Percentiles rank a stretch among this genome's conserved stretches.
Conservation (phyloP, 257 asterid genomes). For the Solanum arcanum region DNA sequence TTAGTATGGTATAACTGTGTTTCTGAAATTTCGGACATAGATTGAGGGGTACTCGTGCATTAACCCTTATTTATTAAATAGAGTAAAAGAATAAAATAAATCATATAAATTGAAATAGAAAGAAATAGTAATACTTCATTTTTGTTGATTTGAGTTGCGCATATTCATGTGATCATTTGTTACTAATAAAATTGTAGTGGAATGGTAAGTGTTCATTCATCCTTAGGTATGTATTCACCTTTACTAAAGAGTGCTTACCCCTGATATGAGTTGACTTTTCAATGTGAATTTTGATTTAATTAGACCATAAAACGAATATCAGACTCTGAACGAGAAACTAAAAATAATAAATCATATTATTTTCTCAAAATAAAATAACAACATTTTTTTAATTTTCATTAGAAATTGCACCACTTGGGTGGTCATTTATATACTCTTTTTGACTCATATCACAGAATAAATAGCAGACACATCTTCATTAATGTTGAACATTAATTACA, state of each 20-base stretch:
- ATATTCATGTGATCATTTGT: slow-evolving; percentile 11
- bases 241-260: not conserved
- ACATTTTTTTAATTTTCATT: not conserved
- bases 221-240: not conserved
- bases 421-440: not conserved
- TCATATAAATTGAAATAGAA: not conserved
- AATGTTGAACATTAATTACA: not conserved
- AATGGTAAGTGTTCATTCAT: fast-evolving
- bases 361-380: not conserved
- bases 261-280: not conserved
- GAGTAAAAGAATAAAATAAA: no score
- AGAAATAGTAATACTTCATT: no score
- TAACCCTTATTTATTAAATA: no score
- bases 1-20: no score
- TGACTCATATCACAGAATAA: no score
- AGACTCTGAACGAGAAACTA: not conserved
- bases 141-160: not conserved
- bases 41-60: no score
- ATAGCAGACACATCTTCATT: not conserved
- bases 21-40: no score
- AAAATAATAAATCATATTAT: not conserved
- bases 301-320: fast-evolving
- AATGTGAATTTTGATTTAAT: not conserved
- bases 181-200: not conserved
- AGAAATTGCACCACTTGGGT: not conserved